phyloP scores from a whole-genome alignment of 192 early-diverging fungal species.

The Rhizophagus clarus region DNA sequence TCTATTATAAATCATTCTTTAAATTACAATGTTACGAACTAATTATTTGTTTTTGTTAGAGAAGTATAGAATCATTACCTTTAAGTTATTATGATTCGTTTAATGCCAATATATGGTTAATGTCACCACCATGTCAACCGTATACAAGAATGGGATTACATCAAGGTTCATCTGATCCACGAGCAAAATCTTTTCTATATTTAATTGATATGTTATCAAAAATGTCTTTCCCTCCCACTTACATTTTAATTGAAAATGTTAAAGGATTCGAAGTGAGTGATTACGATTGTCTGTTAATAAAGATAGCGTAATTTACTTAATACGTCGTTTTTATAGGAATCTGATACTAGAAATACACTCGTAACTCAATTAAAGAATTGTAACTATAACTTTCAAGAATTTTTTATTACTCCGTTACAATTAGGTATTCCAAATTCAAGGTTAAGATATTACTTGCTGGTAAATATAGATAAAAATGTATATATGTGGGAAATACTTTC shows the following conservation, averaged over 20 bases:
- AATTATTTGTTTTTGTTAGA: neutral
- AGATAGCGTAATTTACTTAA: no score
- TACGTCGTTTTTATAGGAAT: constrained; percentile 34
- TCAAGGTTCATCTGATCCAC: constrained; percentile 68
- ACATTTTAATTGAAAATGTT: constrained; percentile 80
- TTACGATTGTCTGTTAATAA: neutral
- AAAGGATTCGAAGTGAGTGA: constrained; percentile 70
- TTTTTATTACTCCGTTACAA: constrained; percentile 74
- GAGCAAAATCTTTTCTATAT: constrained; percentile 76
- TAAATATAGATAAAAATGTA: constrained; percentile 14
- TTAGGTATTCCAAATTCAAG: constrained; percentile 79
- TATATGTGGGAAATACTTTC: neutral
- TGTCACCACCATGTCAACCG: constrained; percentile 86
- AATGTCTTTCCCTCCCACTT: constrained; percentile 58
- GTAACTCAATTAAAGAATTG: constrained; percentile 52
- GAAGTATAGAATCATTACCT: neutral
- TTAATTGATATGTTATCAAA: constrained; percentile 64
- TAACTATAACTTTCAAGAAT: constrained; percentile 69
- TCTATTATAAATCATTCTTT: neutral
- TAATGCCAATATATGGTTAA: constrained; percentile 72
- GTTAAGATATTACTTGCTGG: constrained; percentile 75
- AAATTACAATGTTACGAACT: neutral
- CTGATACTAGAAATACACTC: constrained; percentile 58
- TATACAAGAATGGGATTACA: constrained; percentile 75
- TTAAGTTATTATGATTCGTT: constrained; percentile 36